Evolutionary conservation across 2,329 filamentous ascomycete species (phyloP).

Genomic region (Westerdykella ornata): DNA sequence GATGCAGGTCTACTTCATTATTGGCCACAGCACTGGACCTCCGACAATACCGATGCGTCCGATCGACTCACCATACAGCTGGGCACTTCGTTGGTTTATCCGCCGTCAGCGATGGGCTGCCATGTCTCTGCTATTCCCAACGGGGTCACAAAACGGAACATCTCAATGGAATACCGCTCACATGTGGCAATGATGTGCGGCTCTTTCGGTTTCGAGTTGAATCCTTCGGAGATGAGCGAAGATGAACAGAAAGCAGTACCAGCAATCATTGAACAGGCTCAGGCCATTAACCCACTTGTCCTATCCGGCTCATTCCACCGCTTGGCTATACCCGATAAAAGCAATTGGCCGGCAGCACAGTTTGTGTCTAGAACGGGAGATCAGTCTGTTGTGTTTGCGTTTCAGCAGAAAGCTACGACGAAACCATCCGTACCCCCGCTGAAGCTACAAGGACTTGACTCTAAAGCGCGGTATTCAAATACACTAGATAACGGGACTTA

Average conservation of each 20-base stretch:
- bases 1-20: slow-evolving; percentile 58
- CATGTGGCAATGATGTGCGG: slow-evolving; percentile 65
- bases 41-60: slow-evolving; percentile 58
- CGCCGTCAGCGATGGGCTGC: slow-evolving; percentile 58
- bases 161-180: slow-evolving; percentile 54
- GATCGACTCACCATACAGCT: slow-evolving; percentile 58
- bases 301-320: slow-evolving; percentile 55
- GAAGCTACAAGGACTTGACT: slow-evolving; percentile 52
- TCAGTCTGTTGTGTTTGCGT: slow-evolving; percentile 53
- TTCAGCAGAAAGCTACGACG: slow-evolving; percentile 50
- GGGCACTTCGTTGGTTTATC: slow-evolving; percentile 58
- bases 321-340: slow-evolving; percentile 51
- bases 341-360: slow-evolving; percentile 57
- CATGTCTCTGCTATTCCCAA: slow-evolving; percentile 59
- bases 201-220: slow-evolving; percentile 59
- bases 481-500: slow-evolving; percentile 48
- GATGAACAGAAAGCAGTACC: slow-evolving; percentile 52
- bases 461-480: slow-evolving; percentile 46
- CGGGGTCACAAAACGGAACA: slow-evolving; percentile 49
- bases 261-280: slow-evolving; percentile 48
- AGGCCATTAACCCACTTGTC: slow-evolving; percentile 54
- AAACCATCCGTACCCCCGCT: slow-evolving; percentile 51
- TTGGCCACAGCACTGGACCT: slow-evolving; percentile 61
- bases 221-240: slow-evolving; percentile 47
- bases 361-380: slow-evolving; percentile 50